Evolutionary conservation across 257 asterid genomes (phyloP).

Genomic region (Anisodus acutangulus): DNA sequence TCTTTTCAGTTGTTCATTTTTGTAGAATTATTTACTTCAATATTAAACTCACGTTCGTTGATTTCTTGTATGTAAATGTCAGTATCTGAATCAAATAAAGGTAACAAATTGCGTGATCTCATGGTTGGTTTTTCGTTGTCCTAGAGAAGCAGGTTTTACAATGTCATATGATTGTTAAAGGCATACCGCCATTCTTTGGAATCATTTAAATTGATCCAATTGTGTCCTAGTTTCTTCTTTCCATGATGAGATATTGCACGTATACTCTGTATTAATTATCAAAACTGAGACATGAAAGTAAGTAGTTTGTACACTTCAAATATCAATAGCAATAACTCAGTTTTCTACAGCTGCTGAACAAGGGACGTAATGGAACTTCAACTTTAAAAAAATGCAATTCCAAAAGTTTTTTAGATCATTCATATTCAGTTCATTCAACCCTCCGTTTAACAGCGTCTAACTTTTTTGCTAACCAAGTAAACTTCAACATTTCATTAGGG

Average conservation of each 20-base stretch:
- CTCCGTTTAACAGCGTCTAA: neutral
- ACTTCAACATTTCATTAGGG: neutral
- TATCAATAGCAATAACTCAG: neutral
- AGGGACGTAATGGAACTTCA: neutral
- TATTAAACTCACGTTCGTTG: neutral
- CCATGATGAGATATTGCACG: neutral
- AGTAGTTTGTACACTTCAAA: no score
- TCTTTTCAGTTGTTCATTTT: neutral
- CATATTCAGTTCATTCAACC: neutral
- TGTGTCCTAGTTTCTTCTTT: neutral
- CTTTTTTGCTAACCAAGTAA: neutral
- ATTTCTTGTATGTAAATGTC: neutral
- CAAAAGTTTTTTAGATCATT: neutral
- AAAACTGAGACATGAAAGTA: neutral
- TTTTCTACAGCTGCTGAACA: neutral
- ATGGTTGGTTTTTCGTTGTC: neutral
- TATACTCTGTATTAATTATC: neutral
- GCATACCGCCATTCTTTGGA: neutral
- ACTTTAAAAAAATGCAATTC: neutral
- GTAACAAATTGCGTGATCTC: neutral
- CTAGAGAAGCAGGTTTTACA: neutral
- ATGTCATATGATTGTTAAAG: neutral
- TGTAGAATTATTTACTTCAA: conserved; percentile 5
- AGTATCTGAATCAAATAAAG: neutral
- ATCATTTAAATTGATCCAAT: neutral